A percentile compares a stretch with the other conserved stretches of the same genome.
These are phyloP conservation scores for Andrographis paniculata DNA, from an alignment of 305 asterid genomes.

Conservation along the genomic window DNA sequence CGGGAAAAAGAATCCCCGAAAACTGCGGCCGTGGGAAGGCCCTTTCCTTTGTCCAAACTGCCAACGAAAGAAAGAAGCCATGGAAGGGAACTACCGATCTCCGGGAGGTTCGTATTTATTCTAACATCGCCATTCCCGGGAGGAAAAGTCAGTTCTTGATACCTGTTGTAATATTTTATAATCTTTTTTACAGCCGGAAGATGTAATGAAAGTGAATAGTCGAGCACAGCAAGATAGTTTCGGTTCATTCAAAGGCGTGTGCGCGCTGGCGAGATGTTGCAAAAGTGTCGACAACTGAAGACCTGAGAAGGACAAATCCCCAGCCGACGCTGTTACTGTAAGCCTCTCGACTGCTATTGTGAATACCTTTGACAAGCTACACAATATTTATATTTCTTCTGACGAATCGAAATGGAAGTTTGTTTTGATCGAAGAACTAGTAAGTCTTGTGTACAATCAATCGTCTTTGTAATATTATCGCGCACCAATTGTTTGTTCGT, in stretches of 20 bases:
- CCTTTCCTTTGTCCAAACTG: conserved; percentile 95
- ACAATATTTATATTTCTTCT: no score
- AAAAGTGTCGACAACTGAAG: no score
- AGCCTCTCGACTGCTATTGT: no score
- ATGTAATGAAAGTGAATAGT: conserved; percentile 77
- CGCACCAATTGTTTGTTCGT: no score
- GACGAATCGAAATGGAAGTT: no score
- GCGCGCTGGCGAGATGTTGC: not conserved
- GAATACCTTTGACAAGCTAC: not conserved
- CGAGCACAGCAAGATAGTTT: conserved; percentile 7
- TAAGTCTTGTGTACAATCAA: no score
- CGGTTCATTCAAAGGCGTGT: not conserved
- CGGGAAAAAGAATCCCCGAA: conserved; percentile 42
- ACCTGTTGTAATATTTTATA: no score
- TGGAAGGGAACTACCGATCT: conserved; percentile 92
- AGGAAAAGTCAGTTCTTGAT: not conserved
- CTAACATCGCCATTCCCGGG: conserved; percentile 11
- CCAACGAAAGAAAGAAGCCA: conserved; percentile 93
- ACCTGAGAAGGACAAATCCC: no score
- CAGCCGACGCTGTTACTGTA: no score
- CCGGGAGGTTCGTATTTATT: conserved; percentile 46
- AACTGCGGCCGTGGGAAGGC: conserved; percentile 94
- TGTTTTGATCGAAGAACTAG: no score
- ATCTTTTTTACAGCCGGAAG: conserved; percentile 44
- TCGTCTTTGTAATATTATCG: no score